Conservation (phyloP, 2,329 filamentous ascomycete species). For the Colletotrichum tabaci region DNA sequence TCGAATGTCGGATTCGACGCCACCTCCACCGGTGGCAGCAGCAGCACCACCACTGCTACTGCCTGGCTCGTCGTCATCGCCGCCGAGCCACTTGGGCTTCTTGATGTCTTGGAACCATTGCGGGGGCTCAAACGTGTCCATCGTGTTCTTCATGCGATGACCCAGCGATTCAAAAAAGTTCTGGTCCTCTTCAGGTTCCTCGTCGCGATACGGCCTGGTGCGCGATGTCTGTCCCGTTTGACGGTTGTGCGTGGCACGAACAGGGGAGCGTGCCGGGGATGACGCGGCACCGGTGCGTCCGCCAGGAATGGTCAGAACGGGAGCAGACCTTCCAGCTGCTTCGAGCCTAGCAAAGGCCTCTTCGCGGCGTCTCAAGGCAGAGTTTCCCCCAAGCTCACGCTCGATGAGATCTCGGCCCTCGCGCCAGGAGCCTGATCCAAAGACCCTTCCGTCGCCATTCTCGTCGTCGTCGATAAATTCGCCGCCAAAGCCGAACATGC, state of each 20-base stretch:
- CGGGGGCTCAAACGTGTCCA: slow-evolving; percentile 86
- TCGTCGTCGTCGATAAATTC: slow-evolving; percentile 84
- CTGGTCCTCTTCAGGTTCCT: slow-evolving; percentile 78
- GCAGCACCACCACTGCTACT: slow-evolving; percentile 45
- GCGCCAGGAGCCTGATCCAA: slow-evolving; percentile 88
- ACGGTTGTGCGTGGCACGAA: slow-evolving; percentile 57
- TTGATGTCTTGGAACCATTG: slow-evolving; percentile 87
- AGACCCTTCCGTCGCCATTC: slow-evolving; percentile 73
- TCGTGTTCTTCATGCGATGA: slow-evolving; percentile 90
- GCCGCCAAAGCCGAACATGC: slow-evolving; percentile 81
- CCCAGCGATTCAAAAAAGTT: slow-evolving; percentile 88
- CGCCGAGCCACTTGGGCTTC: slow-evolving; percentile 86
- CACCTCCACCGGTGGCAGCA: slow-evolving; percentile 41
- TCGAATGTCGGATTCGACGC: slow-evolving; percentile 60
- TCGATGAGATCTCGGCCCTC: slow-evolving; percentile 94
- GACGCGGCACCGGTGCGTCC: slow-evolving; percentile 51
- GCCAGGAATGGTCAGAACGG: slow-evolving; percentile 64
- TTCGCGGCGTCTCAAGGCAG: slow-evolving; percentile 65
- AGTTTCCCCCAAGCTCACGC: slow-evolving; percentile 80
- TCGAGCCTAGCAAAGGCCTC: slow-evolving; percentile 56
- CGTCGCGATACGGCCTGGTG: slow-evolving; percentile 52
- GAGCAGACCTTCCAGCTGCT: slow-evolving; percentile 55
- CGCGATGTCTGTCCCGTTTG: slow-evolving; percentile 46
- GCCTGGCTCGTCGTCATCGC: slow-evolving; percentile 61
- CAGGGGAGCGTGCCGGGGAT: slow-evolving; percentile 59